phyloP scores from a whole-genome alignment of 208 protist species.

The Leishmania mexicana region DNA sequence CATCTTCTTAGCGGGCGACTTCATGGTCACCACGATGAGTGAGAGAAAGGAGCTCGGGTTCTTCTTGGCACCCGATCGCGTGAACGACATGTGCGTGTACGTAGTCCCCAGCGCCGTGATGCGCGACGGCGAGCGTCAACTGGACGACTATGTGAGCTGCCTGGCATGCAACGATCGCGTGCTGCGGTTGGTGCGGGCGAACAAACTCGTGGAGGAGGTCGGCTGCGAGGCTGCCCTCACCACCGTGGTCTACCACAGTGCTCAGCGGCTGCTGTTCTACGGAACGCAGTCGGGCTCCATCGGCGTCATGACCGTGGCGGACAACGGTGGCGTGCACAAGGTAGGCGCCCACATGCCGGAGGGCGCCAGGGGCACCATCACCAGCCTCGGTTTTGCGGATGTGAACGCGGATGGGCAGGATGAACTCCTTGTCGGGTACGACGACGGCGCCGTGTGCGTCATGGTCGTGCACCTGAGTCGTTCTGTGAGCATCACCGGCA shows the following conservation, averaged over 20 bases:
- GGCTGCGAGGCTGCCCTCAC: slow-evolving; percentile 77
- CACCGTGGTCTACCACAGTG: slow-evolving; percentile 41
- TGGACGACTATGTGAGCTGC: slow-evolving; percentile 71
- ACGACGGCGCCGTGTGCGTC: slow-evolving; percentile 80
- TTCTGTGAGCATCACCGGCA: background rate
- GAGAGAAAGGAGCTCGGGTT: slow-evolving; percentile 86
- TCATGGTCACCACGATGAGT: slow-evolving; percentile 77
- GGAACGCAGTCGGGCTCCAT: slow-evolving; percentile 80
- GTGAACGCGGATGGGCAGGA: slow-evolving; percentile 62
- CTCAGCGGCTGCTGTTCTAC: slow-evolving; percentile 57
- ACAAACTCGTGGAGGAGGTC: slow-evolving; percentile 65
- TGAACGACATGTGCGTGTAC: slow-evolving; percentile 70
- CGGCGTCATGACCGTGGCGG: slow-evolving; percentile 51
- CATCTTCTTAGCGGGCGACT: slow-evolving; percentile 84
- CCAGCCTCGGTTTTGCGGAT: slow-evolving; percentile 52
- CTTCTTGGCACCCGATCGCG: slow-evolving; percentile 85
- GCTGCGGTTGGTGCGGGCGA: slow-evolving; percentile 65
- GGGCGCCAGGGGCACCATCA: slow-evolving; percentile 40
- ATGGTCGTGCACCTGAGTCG: slow-evolving; percentile 32
- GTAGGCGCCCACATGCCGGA: slow-evolving; percentile 32
- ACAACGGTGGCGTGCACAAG: slow-evolving; percentile 34
- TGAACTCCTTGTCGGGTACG: slow-evolving; percentile 80
- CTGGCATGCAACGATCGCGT: slow-evolving; percentile 85
- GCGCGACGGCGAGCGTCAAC: slow-evolving; percentile 17
- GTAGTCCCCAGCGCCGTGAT: slow-evolving; percentile 6